A percentile compares a stretch with the other conserved stretches of the same genome.
Evolutionary conservation across 805 yeast species (phyloP).

Genomic region (Nakazawaea laoshanensis): DNA sequence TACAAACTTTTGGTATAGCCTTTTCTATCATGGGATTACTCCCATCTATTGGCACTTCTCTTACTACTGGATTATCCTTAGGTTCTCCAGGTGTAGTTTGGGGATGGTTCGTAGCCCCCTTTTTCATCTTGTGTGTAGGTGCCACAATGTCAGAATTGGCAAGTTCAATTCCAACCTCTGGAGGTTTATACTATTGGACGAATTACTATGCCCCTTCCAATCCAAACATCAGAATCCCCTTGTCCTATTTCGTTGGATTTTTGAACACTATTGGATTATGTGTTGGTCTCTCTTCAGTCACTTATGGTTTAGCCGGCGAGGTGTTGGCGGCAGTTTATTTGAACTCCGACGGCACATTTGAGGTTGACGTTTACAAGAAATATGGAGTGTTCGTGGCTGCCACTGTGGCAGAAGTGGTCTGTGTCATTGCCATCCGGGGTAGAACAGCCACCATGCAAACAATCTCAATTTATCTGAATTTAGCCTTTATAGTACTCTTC

Average conservation of each 20-base stretch:
- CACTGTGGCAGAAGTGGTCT: constrained; percentile 25
- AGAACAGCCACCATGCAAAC: constrained; percentile 32
- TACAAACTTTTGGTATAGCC: constrained; percentile 54
- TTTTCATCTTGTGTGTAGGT: constrained; percentile 46
- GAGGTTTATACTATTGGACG: constrained; percentile 52
- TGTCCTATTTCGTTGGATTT: constrained; percentile 33
- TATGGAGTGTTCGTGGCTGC: constrained; percentile 39
- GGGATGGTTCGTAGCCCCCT: constrained; percentile 43
- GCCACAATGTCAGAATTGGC: constrained; percentile 54
- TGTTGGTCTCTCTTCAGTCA: constrained; percentile 33
- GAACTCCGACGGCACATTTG: constrained; percentile 29
- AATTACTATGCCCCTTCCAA: constrained; percentile 33
- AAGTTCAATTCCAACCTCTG: constrained; percentile 51
- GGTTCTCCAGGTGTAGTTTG: constrained; percentile 55
- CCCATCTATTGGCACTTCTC: constrained; percentile 54
- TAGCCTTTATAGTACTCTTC: constrained; percentile 27
- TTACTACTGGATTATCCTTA: constrained; percentile 44
- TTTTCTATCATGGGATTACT: constrained; percentile 58
- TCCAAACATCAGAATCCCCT: constrained; percentile 21
- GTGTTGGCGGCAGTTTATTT: constrained; percentile 33
- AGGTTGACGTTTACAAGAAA: constrained; percentile 26
- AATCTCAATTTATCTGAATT: constrained; percentile 28
- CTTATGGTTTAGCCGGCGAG: constrained; percentile 36
- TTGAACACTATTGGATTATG: constrained; percentile 33
- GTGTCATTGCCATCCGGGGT: constrained; percentile 30